These are phyloP conservation scores for Leptosphaerulina australis DNA, from an alignment of 2,329 filamentous ascomycete genomes.

Conservation along the genomic window DNA sequence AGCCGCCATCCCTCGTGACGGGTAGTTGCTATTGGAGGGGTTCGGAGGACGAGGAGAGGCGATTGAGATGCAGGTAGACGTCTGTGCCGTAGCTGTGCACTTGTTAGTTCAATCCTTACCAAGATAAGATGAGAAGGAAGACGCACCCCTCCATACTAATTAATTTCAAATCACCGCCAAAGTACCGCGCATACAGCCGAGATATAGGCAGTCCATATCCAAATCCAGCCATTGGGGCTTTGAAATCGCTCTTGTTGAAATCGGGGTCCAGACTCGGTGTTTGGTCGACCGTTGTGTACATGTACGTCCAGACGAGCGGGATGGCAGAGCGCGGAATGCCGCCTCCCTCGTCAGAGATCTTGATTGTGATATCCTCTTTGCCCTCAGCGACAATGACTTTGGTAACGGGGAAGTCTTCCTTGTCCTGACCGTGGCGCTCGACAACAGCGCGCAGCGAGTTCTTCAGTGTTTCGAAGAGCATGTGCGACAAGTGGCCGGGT, in stretches of 20 bases:
- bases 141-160: slow-evolving; percentile 99
- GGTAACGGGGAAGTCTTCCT: slow-evolving; percentile 93
- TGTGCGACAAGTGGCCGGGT: slow-evolving; percentile 96
- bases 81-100: slow-evolving; percentile 85
- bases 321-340: slow-evolving; percentile 93
- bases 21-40: slow-evolving; percentile 91
- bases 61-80: slow-evolving; percentile 96
- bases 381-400: slow-evolving; percentile 98
- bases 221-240: slow-evolving; percentile 98
- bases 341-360: slow-evolving; percentile 94
- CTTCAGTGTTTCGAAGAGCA: slow-evolving; percentile 99
- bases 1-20: slow-evolving; percentile 77
- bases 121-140: slow-evolving; percentile 25
- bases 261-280: slow-evolving; percentile 95
- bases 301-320: slow-evolving; percentile 99
- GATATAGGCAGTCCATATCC: slow-evolving; percentile 97
- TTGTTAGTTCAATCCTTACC: not conserved
- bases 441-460: slow-evolving; percentile 97
- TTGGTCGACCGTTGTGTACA: slow-evolving; percentile 98
- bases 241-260: slow-evolving; percentile 99
- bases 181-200: slow-evolving; percentile 92
- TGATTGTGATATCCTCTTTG: slow-evolving; percentile 98
- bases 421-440: slow-evolving; percentile 91
- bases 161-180: slow-evolving; percentile 93
- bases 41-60: slow-evolving; percentile 92